phyloP scores from a whole-genome alignment of 2,329 filamentous ascomycete species.

The Magnaporthiopsis incrustans region DNA sequence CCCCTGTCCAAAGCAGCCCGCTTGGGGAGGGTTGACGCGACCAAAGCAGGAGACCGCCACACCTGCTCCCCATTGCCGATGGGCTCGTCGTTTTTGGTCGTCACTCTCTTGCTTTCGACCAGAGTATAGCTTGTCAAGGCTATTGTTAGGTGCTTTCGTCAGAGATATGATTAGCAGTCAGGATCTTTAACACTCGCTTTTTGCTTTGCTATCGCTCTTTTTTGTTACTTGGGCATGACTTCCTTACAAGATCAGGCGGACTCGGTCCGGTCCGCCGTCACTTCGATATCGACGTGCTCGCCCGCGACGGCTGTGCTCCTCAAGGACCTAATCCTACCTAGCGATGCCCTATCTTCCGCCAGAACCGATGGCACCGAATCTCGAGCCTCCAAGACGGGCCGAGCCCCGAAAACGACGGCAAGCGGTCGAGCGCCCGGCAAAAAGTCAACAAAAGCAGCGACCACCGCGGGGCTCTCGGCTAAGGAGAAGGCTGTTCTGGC shows the following conservation, averaged over 20 bases:
- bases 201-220: conserved; percentile 21
- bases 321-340: conserved; percentile 35
- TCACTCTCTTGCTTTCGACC: conserved; percentile 7
- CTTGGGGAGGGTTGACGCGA: neutral
- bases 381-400: conserved; percentile 16
- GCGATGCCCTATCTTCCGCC: conserved; percentile 13
- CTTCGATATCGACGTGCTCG: conserved; percentile 39
- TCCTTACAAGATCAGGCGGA: conserved; percentile 32
- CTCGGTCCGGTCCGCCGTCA: conserved; percentile 37
- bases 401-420: conserved; percentile 5
- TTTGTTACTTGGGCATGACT: conserved; percentile 25
- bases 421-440: conserved; percentile 13
- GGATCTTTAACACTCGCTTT: conserved; percentile 18
- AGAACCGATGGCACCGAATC: conserved; percentile 9
- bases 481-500: conserved; percentile 61
- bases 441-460: conserved; percentile 18
- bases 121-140: conserved; percentile 16
- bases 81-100: conserved; percentile 10
- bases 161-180: conserved; percentile 27
- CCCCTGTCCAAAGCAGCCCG: neutral
- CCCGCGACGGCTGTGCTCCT: conserved; percentile 35
- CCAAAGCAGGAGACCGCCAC: neutral
- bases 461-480: conserved; percentile 32
- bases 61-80: neutral
- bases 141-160: conserved; percentile 16